Percentiles rank a stretch among this genome's conserved stretches.
Evolutionary conservation across 1,284 basidiomycete species (phyloP).

Genomic region (Leccinum angustisporum): DNA sequence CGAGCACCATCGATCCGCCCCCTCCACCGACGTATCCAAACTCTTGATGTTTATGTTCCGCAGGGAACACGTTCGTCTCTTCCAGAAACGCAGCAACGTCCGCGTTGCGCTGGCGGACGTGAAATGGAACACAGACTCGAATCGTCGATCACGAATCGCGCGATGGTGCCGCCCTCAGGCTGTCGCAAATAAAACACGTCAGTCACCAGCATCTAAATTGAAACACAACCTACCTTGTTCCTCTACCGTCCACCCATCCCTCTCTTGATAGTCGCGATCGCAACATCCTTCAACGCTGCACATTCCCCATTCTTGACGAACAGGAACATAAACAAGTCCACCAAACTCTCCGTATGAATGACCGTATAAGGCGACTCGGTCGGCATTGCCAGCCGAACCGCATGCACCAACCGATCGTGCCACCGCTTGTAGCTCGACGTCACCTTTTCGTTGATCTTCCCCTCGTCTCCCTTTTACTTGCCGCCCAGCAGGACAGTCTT

Average conservation of each 20-base stretch:
- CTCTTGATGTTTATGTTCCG: slow-evolving; percentile 37
- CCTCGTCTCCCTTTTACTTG: slow-evolving; percentile 64
- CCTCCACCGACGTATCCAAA: slow-evolving; percentile 86
- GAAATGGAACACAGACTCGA: slow-evolving; percentile 88
- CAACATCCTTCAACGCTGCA: slow-evolving; percentile 63
- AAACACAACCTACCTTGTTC: slow-evolving; percentile 71
- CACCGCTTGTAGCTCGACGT: slow-evolving; percentile 85
- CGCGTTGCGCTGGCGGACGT: slow-evolving; percentile 79
- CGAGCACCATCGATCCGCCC: slow-evolving; percentile 90
- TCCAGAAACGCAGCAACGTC: slow-evolving; percentile 87
- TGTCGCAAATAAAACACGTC: neutral
- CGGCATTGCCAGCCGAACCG: slow-evolving; percentile 70
- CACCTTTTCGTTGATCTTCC: slow-evolving; percentile 75
- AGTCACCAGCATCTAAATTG: neutral
- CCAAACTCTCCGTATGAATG: slow-evolving; percentile 84
- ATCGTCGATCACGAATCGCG: slow-evolving; percentile 89
- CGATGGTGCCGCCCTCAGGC: slow-evolving; percentile 81
- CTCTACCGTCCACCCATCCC: slow-evolving; percentile 93
- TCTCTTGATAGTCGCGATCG: slow-evolving; percentile 82
- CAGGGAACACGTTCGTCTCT: slow-evolving; percentile 70
- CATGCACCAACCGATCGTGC: slow-evolving; percentile 79
- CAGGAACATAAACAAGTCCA: slow-evolving; percentile 83
- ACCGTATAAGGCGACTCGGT: slow-evolving; percentile 71
- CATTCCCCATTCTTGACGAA: slow-evolving; percentile 75
- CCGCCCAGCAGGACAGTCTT: slow-evolving; percentile 81